Base-by-base conservation (phyloP, 139 green algal species). In the Picochlorum sp. region DNA sequence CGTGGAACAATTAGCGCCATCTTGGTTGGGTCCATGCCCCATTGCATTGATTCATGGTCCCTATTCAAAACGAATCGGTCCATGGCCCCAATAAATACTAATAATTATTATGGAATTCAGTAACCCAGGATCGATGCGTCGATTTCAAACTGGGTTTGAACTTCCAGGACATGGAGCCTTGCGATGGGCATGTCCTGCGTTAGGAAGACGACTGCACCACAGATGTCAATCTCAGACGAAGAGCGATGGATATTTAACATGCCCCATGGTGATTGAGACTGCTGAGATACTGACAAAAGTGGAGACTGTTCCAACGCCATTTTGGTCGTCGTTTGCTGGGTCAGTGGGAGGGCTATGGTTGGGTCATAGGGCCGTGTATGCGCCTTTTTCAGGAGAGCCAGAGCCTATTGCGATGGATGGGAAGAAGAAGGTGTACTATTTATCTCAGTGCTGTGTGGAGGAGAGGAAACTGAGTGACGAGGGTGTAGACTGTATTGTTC, bases 321-420 rank as follows among this genome's bases (percentile, higher is more conserved):
- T 78, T 20, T 82, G 75, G 75, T 58, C 51, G 11, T 74, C 75
- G 21, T 82, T 77, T 11, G 82, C 69, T 23, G 76, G 73, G 13
- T 46, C 62, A 8, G 57, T 34, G 32, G 69, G 69, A 51, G 76
- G 76, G 7, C 21, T 78, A 3, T 82, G 76, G 76, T 49, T 66
- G 26, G 76, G 76, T 59, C 54, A 65, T n/a, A 54, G 49, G 6
- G 56, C 69, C 0, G 76, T 75, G 0, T 78, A 76, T 51, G 56
- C 34, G 23, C 74, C 74, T n/a, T 66, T 26, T 56, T 72, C 66
- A 69, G 75, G 75, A 34, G 24, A 69, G 32, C 47, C 75, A 0
- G 75, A 81, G 56, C 61, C 66, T 23, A 41, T 81, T 26, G 66
- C 58, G 3, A 16, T 81, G 28, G 26, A 45, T 11, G 37, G 50